Evolutionary conservation across 345 rosid genomes (phyloP).

Genomic region (Ceriops decandra): DNA sequence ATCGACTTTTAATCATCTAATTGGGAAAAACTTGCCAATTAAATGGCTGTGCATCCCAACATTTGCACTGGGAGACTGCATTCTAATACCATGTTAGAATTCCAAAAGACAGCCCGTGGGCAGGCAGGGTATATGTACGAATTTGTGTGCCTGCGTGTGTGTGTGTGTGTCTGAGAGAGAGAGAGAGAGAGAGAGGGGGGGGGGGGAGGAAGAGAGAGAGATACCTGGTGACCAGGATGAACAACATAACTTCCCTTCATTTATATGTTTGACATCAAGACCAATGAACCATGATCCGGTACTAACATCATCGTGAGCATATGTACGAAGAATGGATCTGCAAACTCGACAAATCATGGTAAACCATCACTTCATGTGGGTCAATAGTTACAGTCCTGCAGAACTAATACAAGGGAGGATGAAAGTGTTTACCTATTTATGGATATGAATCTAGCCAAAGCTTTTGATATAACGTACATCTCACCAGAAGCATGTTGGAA

Average conservation of each 20-base stretch:
- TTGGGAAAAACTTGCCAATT: not conserved
- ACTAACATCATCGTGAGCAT: constrained; percentile 72
- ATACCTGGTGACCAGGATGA: constrained; percentile 81
- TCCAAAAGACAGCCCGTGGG: not conserved
- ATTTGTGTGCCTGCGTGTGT: not conserved
- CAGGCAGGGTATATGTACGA: not conserved
- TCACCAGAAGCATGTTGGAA: constrained; percentile 82
- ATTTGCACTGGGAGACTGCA: not conserved
- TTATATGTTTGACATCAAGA: constrained; percentile 44
- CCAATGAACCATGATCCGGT: constrained; percentile 78
- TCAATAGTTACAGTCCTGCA: not conserved
- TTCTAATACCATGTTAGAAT: not conserved
- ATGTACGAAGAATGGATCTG: constrained; percentile 59
- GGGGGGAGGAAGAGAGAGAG: not conserved
- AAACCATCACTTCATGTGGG: not conserved
- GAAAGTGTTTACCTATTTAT: constrained; percentile 54
- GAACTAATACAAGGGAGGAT: not conserved
- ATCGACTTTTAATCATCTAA: not conserved
- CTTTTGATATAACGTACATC: constrained; percentile 61
- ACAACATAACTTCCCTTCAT: constrained; percentile 75
- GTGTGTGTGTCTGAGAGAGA: not conserved
- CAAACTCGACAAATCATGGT: constrained; percentile 5
- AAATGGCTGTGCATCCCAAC: not conserved
- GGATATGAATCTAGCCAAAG: constrained; percentile 63
- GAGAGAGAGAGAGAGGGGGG: constrained; percentile 17